Evolutionary conservation across 208 protist genomes (phyloP).

Genomic region (Porcisia deanei): DNA sequence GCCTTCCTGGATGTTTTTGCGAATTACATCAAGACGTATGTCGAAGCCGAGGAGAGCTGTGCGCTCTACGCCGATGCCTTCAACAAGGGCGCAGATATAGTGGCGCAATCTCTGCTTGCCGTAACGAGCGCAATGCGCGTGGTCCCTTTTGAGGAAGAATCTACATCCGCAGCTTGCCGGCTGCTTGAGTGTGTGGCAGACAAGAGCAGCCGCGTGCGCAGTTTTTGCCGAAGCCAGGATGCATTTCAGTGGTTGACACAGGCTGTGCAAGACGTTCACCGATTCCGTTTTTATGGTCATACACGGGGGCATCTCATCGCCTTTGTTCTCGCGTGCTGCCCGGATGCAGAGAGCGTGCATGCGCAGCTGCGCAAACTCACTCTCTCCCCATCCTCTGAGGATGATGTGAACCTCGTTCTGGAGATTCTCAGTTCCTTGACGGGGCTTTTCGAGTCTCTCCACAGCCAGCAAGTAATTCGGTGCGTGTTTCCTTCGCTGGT

Average conservation of each 20-base stretch:
- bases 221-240: slow-evolving; percentile 17
- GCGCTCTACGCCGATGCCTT: slow-evolving; percentile 38
- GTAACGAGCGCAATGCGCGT: slow-evolving; percentile 22
- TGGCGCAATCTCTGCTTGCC: slow-evolving; percentile 48
- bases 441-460: slow-evolving; percentile 54
- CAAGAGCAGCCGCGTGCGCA: slow-evolving; percentile 37
- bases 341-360: slow-evolving; percentile 20
- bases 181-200: slow-evolving; percentile 58
- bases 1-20: slow-evolving; percentile 55
- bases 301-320: slow-evolving; percentile 49
- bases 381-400: slow-evolving; percentile 3
- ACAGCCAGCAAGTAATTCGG: slow-evolving; percentile 42
- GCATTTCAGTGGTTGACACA: slow-evolving; percentile 23
- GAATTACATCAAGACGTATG: slow-evolving; percentile 63
- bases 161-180: slow-evolving; percentile 39
- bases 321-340: slow-evolving; percentile 43
- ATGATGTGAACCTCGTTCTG: slow-evolving; percentile 36
- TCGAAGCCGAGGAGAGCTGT: slow-evolving; percentile 34
- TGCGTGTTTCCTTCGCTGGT: slow-evolving; percentile 37
- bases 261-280: slow-evolving; percentile 19
- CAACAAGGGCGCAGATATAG: slow-evolving; percentile 35
- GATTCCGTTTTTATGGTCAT: slow-evolving; percentile 31
- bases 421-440: slow-evolving; percentile 34
- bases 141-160: slow-evolving; percentile 64
- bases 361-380: slow-evolving; percentile 16